Base-by-base conservation (phyloP, 2,329 filamentous ascomycete genomes). In the Neobulgaria alba region DNA sequence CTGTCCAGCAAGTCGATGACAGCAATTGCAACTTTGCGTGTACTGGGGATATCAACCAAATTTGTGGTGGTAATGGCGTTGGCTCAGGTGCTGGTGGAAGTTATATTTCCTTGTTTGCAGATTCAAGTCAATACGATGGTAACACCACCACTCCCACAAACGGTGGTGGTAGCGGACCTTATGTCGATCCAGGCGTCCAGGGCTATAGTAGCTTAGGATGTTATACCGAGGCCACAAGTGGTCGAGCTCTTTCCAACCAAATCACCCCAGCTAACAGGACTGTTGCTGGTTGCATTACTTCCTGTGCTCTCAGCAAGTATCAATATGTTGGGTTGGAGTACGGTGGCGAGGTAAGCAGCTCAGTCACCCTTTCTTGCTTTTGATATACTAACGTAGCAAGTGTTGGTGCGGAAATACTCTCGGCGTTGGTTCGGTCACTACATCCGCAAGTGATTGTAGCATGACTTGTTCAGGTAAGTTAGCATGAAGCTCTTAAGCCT, bases 21-120 rank as follows among this genome's bases (percentile, higher is more conserved):
- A 51, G 37, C 3, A 63, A 73, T 46, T 77, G 74, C 58, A 70
- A 71, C 57, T 75, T 63, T 42, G 54, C 64, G 29, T 78, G 74
- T 45, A 50, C 59, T 0, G 73, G 72, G 1, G 64, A 69, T 32
- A 42, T 67, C 19, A 66, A 67, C 43, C 62, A 75, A 50, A 63
- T 68, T 12, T 78, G 74, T 33, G 73, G 74, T 36, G 73, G 73
- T 2, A 67, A 73, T 36, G 70, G 65, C 8, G 51, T 59, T 10
- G 51, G 60, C 5, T 48, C 57, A 2, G 54, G 51, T 12, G 54
- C 50, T 7, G 60, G 59, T 5, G 61, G 63, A 21, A 43, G 63
- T 5, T 71, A 64, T 55, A 63, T 77, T 39, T 75, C 67, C 31
- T 49, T 75, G 1, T 75, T 72, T 38, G 66, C 65, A 3, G 62